These are phyloP conservation scores for Scedosporium apiospermum DNA, from an alignment of 2,329 filamentous ascomycete species.

Conservation along the genomic window DNA sequence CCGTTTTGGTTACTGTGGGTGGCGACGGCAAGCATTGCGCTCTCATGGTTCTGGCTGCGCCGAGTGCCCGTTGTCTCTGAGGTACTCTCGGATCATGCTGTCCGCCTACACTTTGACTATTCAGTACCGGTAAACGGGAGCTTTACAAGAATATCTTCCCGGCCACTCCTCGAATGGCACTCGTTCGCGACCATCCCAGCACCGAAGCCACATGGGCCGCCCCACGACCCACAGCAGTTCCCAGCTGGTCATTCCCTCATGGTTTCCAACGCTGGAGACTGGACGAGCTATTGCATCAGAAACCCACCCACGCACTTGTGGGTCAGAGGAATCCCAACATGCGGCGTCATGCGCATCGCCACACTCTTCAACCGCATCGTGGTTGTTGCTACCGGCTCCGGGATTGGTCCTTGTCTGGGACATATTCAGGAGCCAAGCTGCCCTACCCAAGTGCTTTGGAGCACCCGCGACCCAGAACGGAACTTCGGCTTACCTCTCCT, in stretches of 20 bases:
- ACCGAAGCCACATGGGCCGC: conserved; percentile 22
- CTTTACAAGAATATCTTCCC: conserved; percentile 46
- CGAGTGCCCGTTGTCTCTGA: conserved; percentile 57
- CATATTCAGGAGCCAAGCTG: conserved; percentile 41
- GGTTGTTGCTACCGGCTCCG: conserved; percentile 62
- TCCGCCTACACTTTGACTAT: conserved; percentile 61
- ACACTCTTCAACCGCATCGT: conserved; percentile 56
- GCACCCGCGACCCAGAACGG: conserved; percentile 47
- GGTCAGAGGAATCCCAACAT: conserved; percentile 58
- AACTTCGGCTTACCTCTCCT: conserved; percentile 54
- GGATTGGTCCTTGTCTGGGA: conserved; percentile 60
- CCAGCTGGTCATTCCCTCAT: conserved; percentile 52
- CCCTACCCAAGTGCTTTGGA: conserved; percentile 58
- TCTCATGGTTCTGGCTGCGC: conserved; percentile 65
- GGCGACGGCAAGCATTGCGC: conserved; percentile 55
- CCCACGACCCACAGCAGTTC: conserved; percentile 13
- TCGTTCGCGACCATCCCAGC: conserved; percentile 66
- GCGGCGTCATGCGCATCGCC: conserved; percentile 58
- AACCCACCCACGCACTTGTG: conserved; percentile 53
- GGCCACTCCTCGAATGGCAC: conserved; percentile 63
- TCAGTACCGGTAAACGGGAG: conserved; percentile 40
- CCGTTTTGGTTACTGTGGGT: conserved; percentile 58
- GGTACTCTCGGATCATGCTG: conserved; percentile 60
- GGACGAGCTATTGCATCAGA: conserved; percentile 56
- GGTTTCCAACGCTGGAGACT: conserved; percentile 66